Conservation (phyloP, 306 rosid species). For the Albizia julibrissin region DNA sequence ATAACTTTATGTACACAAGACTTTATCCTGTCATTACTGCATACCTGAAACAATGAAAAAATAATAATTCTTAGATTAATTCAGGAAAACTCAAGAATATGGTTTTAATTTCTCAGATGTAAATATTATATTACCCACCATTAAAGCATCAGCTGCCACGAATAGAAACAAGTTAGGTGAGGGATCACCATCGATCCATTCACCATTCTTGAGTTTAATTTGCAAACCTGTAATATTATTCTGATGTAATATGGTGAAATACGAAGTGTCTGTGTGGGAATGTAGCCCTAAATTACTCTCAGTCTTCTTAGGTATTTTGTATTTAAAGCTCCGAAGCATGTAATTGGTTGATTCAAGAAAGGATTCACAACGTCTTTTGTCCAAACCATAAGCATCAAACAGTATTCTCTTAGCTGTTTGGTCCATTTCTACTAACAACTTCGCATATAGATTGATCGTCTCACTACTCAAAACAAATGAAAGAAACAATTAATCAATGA, state of each 20-base stretch:
- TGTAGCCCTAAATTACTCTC: slow-evolving; percentile 32
- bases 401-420: slow-evolving; percentile 32
- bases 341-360: slow-evolving; percentile 34
- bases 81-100: background rate
- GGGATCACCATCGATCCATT: slow-evolving; percentile 36
- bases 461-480: slow-evolving; percentile 27
- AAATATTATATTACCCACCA: slow-evolving; percentile 14
- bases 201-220: slow-evolving; percentile 35
- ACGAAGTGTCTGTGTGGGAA: slow-evolving; percentile 38
- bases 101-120: background rate
- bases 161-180: slow-evolving; percentile 39
- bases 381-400: slow-evolving; percentile 42
- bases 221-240: slow-evolving; percentile 39
- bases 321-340: slow-evolving; percentile 36
- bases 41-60: slow-evolving; percentile 24
- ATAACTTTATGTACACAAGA: slow-evolving; percentile 37
- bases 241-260: slow-evolving; percentile 43
- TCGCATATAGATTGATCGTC: slow-evolving; percentile 31
- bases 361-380: slow-evolving; percentile 33
- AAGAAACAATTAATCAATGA: background rate
- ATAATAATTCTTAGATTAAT: background rate
- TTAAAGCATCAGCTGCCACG: slow-evolving; percentile 41
- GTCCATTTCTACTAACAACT: slow-evolving; percentile 38
- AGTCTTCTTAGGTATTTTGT: slow-evolving; percentile 24
- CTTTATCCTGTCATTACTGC: slow-evolving; percentile 40